These are phyloP conservation scores for Volvox africanus DNA, from an alignment of 139 green algal genomes.

Conservation along the genomic window DNA sequence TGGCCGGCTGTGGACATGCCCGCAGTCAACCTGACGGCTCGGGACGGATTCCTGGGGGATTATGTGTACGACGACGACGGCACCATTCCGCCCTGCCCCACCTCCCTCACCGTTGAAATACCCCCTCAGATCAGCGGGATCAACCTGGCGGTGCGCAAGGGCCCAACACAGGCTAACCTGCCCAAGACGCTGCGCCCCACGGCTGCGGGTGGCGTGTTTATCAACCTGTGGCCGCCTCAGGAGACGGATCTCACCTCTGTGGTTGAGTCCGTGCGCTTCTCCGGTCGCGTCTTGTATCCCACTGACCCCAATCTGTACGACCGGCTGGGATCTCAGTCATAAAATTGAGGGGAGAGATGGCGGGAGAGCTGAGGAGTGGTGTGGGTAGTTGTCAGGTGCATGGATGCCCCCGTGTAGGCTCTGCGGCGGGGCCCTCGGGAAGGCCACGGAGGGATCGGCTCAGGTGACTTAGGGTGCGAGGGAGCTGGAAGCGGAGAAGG, in stretches of 20 bases:
- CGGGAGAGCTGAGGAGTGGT: neutral
- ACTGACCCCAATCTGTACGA: neutral
- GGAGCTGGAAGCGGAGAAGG: neutral
- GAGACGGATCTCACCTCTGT: neutral
- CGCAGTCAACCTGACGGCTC: neutral
- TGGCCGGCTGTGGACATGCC: slow-evolving; percentile 1
- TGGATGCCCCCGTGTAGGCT: too few species aligned
- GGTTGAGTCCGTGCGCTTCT: neutral
- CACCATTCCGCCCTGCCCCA: neutral
- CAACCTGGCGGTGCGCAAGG: neutral
- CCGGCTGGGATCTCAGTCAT: neutral
- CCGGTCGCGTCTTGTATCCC: slow-evolving; percentile 11
- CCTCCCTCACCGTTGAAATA: neutral
- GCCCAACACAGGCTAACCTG: neutral
- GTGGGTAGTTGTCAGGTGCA: too few species aligned
- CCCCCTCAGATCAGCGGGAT: neutral
- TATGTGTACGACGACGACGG: neutral
- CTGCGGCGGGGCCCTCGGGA: too few species aligned
- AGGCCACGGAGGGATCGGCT: too few species aligned
- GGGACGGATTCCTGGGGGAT: neutral
- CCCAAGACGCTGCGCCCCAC: neutral
- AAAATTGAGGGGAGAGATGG: neutral
- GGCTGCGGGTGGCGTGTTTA: neutral
- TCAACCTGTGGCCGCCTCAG: neutral
- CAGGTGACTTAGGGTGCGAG: too few species aligned